Percentiles rank a stretch among this genome's conserved stretches.
Evolutionary conservation across 208 protist genomes (phyloP).

Genomic region (Crithidia mellificae): DNA sequence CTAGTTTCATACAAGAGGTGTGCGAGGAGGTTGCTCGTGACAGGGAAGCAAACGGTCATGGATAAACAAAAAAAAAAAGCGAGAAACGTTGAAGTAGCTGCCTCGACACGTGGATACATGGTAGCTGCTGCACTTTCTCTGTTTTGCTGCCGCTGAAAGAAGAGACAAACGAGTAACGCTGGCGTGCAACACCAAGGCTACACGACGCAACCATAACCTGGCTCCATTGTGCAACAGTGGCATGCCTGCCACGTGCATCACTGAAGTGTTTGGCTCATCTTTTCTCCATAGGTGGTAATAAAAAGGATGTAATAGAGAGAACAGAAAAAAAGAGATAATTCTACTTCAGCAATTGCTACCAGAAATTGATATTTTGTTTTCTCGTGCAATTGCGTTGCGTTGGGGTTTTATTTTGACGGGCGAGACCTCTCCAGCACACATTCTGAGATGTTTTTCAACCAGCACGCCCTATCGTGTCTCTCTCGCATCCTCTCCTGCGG

Average conservation of each 20-base stretch:
- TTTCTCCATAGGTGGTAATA: constrained; percentile 14
- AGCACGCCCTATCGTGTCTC: no score
- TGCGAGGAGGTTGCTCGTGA: not conserved
- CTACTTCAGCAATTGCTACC: constrained; percentile 15
- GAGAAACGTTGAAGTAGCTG: constrained; percentile 20
- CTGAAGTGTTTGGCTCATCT: not conserved
- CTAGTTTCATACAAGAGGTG: no score
- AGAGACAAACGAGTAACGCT: constrained; percentile 2
- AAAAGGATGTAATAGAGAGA: constrained; percentile 23
- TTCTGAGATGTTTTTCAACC: constrained; percentile 17
- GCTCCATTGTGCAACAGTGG: not conserved
- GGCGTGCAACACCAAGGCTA: no score
- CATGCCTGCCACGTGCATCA: not conserved
- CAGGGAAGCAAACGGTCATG: not conserved
- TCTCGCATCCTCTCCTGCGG: not conserved
- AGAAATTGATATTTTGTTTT: constrained; percentile 7
- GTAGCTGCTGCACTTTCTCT: constrained; percentile 17
- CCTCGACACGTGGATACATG: constrained; percentile 13
- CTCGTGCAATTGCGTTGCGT: not conserved
- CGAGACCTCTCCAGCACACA: not conserved
- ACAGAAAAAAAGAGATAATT: constrained; percentile 16
- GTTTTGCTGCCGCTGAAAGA: constrained; percentile 8
- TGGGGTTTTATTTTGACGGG: not conserved
- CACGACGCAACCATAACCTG: no score
- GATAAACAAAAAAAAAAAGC: constrained; percentile 12